Conservation (phyloP, 768 basidiomycete species). For the Lentinula raphanica region DNA sequence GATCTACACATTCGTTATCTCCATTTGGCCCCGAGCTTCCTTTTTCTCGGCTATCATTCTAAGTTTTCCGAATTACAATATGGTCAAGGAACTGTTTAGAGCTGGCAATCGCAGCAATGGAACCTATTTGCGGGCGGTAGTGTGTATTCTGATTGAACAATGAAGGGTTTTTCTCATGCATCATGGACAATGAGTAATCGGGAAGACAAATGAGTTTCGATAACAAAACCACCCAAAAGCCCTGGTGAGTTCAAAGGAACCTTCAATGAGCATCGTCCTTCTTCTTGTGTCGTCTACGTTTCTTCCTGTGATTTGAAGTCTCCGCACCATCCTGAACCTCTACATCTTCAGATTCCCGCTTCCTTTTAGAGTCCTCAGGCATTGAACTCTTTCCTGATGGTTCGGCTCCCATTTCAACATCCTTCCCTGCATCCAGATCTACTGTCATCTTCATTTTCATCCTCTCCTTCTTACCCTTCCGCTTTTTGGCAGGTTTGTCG, state of each 20-base stretch:
- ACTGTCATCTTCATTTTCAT: conserved; percentile 38
- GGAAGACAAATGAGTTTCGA: too few relatives aligned
- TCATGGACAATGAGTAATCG: too few relatives aligned
- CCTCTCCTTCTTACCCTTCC: conserved; percentile 69
- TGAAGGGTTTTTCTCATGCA: too few relatives aligned
- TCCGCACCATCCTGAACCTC: background rate
- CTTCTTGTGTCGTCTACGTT: conserved; percentile 15
- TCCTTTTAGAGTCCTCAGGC: background rate
- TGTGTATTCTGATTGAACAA: too few relatives aligned
- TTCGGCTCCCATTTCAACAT: conserved; percentile 10
- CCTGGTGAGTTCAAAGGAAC: background rate
- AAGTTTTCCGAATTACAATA: background rate
- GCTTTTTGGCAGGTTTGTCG: conserved; percentile 43
- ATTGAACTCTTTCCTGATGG: background rate
- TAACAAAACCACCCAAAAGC: too few relatives aligned
- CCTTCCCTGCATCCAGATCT: conserved; percentile 19
- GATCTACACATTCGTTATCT: background rate
- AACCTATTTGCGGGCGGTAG: too few relatives aligned
- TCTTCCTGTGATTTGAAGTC: background rate
- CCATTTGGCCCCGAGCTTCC: background rate
- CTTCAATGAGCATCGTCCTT: conserved; percentile 10
- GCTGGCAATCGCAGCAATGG: too few relatives aligned
- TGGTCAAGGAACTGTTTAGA: background rate
- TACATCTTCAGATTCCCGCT: background rate
- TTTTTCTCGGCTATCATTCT: conserved; percentile 1